These are phyloP conservation scores for Colletotrichum acutatum DNA, from an alignment of 2,329 filamentous ascomycete species.

Conservation along the genomic window DNA sequence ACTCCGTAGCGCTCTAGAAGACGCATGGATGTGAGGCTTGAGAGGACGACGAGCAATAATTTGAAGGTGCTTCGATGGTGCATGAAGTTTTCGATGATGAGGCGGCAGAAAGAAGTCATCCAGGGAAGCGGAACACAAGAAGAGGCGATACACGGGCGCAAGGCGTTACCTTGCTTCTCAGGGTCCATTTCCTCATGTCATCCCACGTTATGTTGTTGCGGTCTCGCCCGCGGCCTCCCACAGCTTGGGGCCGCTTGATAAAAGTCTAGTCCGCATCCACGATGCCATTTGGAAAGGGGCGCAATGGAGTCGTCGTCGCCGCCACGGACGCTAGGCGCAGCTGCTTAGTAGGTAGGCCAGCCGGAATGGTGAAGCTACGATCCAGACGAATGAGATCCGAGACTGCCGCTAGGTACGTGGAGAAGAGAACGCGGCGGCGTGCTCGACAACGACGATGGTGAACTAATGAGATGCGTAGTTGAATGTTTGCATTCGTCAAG, in stretches of 20 bases:
- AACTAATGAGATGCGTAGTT: constrained; percentile 13
- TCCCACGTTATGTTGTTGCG: constrained; percentile 12
- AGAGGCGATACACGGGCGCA: constrained; percentile 16
- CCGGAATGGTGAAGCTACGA: constrained; percentile 19
- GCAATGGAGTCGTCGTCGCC: background rate
- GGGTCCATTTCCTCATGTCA: constrained; percentile 26
- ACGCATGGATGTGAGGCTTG: constrained; percentile 11
- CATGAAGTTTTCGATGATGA: background rate
- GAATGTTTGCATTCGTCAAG: constrained; percentile 23
- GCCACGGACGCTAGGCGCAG: background rate
- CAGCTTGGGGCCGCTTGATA: background rate
- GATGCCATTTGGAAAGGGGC: background rate
- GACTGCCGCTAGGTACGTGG: background rate
- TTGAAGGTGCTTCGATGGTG: constrained; percentile 4
- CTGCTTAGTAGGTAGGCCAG: background rate
- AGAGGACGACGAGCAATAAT: background rate
- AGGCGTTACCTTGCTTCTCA: constrained; percentile 15
- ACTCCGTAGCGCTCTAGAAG: constrained; percentile 11
- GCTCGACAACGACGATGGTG: constrained; percentile 1
- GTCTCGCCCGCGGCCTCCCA: background rate
- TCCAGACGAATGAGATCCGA: constrained; percentile 20
- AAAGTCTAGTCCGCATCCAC: background rate
- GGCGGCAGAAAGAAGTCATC: background rate
- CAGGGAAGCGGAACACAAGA: background rate
- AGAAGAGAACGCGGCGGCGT: constrained; percentile 11